Base-by-base conservation (phyloP, 2,329 filamentous ascomycete species). In the Cercospora canescens region DNA sequence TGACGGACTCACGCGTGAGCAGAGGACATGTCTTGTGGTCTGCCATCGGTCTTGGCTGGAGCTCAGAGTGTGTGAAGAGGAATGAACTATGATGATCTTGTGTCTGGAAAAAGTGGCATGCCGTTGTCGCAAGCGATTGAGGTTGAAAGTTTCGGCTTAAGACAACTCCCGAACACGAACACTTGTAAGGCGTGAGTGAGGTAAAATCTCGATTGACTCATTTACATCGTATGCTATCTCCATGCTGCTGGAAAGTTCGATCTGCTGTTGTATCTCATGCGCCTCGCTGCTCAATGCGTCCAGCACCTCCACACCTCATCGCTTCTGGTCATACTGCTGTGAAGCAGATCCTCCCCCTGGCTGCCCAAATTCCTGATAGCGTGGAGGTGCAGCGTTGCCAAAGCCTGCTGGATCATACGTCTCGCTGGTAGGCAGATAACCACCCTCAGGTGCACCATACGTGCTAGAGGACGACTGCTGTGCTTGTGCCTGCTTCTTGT, bases 1-100 rank as follows among this genome's bases (percentile, higher is more conserved):
- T 74, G 39, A 98, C 89, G 14, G 91, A 93, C 60, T 83, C 80
- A 54, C 92, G 89, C 18, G 88, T 92, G 24, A 97, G 85, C 3
- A 91, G 90, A 6, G 83, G 87, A 59, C 84, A 79, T 50, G 75
- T 79, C 24, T 76, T 75, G 37, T 78, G 72, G 41, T 82, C 80
- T 62, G 82, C 77, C 83, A 86, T 85, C 48, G 45, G n/a, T 28
- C n/a, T 35, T 21, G 52, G 52, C 28, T 30, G 6, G 24, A 4
- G 16, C 6, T 24, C 6, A 32, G 30, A 8, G 9, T 6, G 11
- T 32, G 26, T 56, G 18, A 3, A 24, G 52, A 56, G 18, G 28
- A n/a, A 21, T 32, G 32, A 4, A 34, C n/a, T 34, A 5, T 56
- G 18, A 8, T 28, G 45, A 16, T 24, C 24, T 52, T 52, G 26